These are phyloP conservation scores for Barnettozyma sucrosica DNA, from an alignment of 805 yeast genomes.

Conservation along the genomic window DNA sequence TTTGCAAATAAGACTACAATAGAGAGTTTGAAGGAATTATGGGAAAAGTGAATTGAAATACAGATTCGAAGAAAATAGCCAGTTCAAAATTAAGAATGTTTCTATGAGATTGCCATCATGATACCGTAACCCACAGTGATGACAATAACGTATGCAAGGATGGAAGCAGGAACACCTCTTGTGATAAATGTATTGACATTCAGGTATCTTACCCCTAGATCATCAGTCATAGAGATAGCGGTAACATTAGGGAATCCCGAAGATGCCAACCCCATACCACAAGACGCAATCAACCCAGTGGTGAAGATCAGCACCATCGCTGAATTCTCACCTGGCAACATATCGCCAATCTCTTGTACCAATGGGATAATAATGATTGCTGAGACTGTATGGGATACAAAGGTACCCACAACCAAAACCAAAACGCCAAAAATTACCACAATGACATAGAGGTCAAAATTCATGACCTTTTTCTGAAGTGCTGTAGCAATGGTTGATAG, in stretches of 20 bases:
- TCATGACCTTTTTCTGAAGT: slow-evolving; percentile 58
- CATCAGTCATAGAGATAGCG: slow-evolving; percentile 91
- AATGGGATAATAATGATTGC: slow-evolving; percentile 89
- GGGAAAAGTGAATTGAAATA: too few relatives aligned
- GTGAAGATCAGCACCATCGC: slow-evolving; percentile 36
- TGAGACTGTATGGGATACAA: slow-evolving; percentile 95
- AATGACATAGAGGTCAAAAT: slow-evolving; percentile 62
- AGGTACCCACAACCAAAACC: slow-evolving; percentile 83
- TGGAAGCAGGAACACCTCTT: slow-evolving; percentile 84
- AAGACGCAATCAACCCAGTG: slow-evolving; percentile 67
- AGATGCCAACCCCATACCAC: slow-evolving; percentile 97
- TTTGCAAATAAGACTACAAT: too few relatives aligned
- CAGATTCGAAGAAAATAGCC: too few relatives aligned
- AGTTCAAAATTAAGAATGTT: too few relatives aligned
- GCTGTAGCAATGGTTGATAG: slow-evolving; percentile 68
- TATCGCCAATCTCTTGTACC: slow-evolving; percentile 79
- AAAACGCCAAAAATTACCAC: slow-evolving; percentile 77
- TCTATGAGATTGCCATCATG: slow-evolving; percentile 38
- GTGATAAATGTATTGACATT: slow-evolving; percentile 78
- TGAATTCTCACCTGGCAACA: slow-evolving; percentile 69
- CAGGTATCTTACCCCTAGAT: slow-evolving; percentile 82
- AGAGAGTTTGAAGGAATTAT: too few relatives aligned
- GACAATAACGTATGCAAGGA: slow-evolving; percentile 66
- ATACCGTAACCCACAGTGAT: slow-evolving; percentile 77
- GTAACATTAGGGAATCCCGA: slow-evolving; percentile 99